A percentile compares a stretch with the other conserved stretches of the same genome.
Evolutionary conservation across 2,329 filamentous ascomycete species (phyloP).

Genomic region (Trichoderma endophyticum): DNA sequence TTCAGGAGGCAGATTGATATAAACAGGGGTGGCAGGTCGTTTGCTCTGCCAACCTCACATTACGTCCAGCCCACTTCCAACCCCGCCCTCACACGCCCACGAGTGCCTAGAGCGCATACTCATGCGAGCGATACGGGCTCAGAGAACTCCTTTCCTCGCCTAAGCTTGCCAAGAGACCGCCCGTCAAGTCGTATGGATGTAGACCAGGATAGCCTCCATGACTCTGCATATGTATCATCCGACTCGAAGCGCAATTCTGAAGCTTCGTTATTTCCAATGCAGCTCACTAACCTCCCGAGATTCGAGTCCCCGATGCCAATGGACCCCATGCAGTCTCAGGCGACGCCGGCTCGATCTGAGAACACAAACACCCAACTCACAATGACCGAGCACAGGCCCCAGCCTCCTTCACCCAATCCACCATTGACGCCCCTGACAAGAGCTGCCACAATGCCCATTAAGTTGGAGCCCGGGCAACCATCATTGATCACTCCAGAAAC

Average conservation of each 20-base stretch:
- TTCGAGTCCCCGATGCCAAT: conserved; percentile 39
- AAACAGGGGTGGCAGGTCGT: conserved; percentile 46
- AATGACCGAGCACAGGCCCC: conserved; percentile 46
- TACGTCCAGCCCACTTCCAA: conserved; percentile 39
- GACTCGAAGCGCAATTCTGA: conserved; percentile 54
- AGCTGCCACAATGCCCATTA: conserved; percentile 53
- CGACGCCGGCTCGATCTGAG: conserved; percentile 41
- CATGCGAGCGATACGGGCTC: conserved; percentile 44
- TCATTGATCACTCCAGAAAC: conserved; percentile 52
- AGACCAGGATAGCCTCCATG: conserved; percentile 45
- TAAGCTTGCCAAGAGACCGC: conserved; percentile 24
- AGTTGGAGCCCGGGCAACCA: conserved; percentile 45
- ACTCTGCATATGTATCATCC: conserved; percentile 54
- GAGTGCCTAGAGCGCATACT: conserved; percentile 47
- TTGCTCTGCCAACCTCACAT: conserved; percentile 46
- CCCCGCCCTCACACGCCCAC: conserved; percentile 38
- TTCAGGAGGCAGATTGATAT: conserved; percentile 72
- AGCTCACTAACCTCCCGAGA: conserved; percentile 42
- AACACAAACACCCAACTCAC: conserved; percentile 56
- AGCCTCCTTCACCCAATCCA: conserved; percentile 35
- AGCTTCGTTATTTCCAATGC: conserved; percentile 42
- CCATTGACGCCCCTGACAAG: conserved; percentile 27
- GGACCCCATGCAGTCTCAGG: conserved; percentile 26
- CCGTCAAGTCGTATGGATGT: conserved; percentile 39
- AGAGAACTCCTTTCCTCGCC: conserved; percentile 31